Evolutionary conservation across 495 filamentous ascomycete genomes (phyloP), one percentile per base, ranked within the genome.

Genomic region (Aspergillus bertholletiae): DNA sequence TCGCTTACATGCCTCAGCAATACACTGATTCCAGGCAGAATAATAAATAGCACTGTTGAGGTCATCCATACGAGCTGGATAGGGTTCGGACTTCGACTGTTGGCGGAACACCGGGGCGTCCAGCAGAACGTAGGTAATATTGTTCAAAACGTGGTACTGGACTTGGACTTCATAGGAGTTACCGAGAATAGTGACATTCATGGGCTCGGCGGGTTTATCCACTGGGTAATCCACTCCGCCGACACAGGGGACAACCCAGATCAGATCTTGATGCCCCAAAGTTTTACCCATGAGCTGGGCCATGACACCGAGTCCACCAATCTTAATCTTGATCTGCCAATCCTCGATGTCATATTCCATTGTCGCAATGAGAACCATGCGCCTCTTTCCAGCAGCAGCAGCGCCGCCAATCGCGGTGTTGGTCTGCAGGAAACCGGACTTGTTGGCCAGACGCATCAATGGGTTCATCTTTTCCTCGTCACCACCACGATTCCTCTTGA

Each of bases 271-370:
- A 52, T 89, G 84, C 1, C 78, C 72, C 5, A 88, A 78, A 35
- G 84, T 82, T 55, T 85, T 84, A 20, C 82, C 83, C 86, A 89
- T 89, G 11, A 89, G 72, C 57, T 86, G 84, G 4, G 81, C 81
- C 80, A 83, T 84, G 40, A 88, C 84, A 60, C 85, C 85, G 27
- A 88, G 67, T 28, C 85, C 85, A 54, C 85, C 85, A 53, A 88
- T 88, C 65, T 88, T 88, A 66, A 88, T 82, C 64, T 85, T 88
- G 63, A 88, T 87, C 1, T 60, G 70, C 78, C 84, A 88, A 64
- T 88, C 85, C 27, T 86, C 84, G 54, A 88, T 85, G 46, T 87
- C 81, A 62, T 88, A 88, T 63, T 88, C 85, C 79, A 88, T 86
- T 11, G 84, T 88, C 6, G 84, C 84, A 34, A 88, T 82, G 5